Evolutionary conservation across 768 basidiomycete genomes (phyloP).

Genomic region (Sarcodon aspratus): DNA sequence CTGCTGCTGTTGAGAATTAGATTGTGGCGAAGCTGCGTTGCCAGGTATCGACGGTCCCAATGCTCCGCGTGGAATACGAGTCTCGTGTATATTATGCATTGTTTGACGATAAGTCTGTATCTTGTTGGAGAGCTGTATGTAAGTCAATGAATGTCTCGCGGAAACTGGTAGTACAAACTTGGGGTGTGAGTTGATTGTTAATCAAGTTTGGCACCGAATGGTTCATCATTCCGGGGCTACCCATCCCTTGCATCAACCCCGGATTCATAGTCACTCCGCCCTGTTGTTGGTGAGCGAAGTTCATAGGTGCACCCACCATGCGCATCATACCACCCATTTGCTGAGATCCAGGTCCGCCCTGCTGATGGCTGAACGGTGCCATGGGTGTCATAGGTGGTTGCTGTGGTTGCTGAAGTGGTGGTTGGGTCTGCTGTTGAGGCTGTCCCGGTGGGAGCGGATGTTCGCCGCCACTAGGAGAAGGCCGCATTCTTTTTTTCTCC

Average conservation of each 20-base stretch:
- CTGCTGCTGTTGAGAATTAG: background rate
- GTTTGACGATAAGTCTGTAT: conserved; percentile 20
- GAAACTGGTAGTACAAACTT: conserved; percentile 2
- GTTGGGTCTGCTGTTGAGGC: conserved; percentile 10
- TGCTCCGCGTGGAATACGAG: conserved; percentile 6
- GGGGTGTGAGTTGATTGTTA: conserved; percentile 23
- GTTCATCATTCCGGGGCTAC: conserved; percentile 28
- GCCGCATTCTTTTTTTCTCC: conserved; percentile 19
- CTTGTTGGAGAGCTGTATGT: background rate
- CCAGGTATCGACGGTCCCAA: conserved; percentile 16
- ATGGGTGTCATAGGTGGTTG: conserved; percentile 27
- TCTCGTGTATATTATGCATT: conserved; percentile 27
- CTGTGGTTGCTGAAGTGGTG: conserved; percentile 17
- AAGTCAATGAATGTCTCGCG: background rate
- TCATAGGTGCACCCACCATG: conserved; percentile 9
- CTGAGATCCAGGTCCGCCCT: conserved; percentile 19
- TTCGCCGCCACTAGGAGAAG: conserved; percentile 17
- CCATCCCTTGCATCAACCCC: conserved; percentile 18
- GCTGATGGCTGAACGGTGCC: conserved; percentile 20
- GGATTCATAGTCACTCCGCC: conserved; percentile 13
- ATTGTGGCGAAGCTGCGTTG: conserved; percentile 29
- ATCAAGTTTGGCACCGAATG: conserved; percentile 21
- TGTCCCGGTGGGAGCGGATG: conserved; percentile 18
- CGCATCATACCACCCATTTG: conserved; percentile 30
- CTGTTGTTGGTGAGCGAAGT: conserved; percentile 18